Percentiles rank a stretch among this genome's conserved stretches.
These are phyloP conservation scores for Selenicereus undatus DNA, from an alignment of 148 eudicot genomes.

Conservation along the genomic window DNA sequence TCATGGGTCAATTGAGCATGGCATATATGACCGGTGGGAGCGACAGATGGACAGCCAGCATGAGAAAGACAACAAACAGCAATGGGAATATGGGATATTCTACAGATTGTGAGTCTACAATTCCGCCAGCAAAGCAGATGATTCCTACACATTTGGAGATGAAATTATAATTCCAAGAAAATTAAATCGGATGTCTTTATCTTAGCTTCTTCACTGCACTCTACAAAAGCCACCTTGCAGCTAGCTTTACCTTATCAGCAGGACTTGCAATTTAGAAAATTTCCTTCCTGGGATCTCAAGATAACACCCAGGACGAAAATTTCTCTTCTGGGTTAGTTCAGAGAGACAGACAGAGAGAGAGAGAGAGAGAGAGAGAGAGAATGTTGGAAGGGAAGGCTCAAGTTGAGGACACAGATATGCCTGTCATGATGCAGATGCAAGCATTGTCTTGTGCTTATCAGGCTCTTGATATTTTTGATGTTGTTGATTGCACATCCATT, in stretches of 20 bases:
- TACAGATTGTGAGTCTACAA: background rate
- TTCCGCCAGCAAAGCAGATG: slow-evolving; percentile 10
- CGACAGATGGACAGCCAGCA: background rate
- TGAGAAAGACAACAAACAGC: background rate
- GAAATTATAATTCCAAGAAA: too few species aligned
- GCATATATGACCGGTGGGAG: background rate
- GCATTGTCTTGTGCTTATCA: slow-evolving; percentile 88
- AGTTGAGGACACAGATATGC: slow-evolving; percentile 94
- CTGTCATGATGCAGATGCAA: slow-evolving; percentile 87
- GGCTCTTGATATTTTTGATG: slow-evolving; percentile 86
- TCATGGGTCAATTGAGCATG: background rate
- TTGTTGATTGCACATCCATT: slow-evolving; percentile 66
- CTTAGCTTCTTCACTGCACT: background rate
- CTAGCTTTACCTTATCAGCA: background rate
- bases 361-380: slow-evolving; percentile 22
- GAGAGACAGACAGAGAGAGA: background rate
- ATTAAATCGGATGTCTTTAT: background rate
- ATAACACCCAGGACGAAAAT: background rate
- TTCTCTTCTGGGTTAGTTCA: background rate
- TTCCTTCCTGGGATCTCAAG: slow-evolving; percentile 23
- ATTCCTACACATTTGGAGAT: slow-evolving; percentile 30
- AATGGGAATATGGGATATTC: background rate
- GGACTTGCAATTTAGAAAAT: too few species aligned
- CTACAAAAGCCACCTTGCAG: slow-evolving; percentile 1
- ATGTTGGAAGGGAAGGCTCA: slow-evolving; percentile 95